Percentiles rank a stretch among this genome's conserved stretches.
These are phyloP conservation scores for Phragmites australis DNA, from an alignment of 176 grass and related monocot genomes.

Conservation along the genomic window DNA sequence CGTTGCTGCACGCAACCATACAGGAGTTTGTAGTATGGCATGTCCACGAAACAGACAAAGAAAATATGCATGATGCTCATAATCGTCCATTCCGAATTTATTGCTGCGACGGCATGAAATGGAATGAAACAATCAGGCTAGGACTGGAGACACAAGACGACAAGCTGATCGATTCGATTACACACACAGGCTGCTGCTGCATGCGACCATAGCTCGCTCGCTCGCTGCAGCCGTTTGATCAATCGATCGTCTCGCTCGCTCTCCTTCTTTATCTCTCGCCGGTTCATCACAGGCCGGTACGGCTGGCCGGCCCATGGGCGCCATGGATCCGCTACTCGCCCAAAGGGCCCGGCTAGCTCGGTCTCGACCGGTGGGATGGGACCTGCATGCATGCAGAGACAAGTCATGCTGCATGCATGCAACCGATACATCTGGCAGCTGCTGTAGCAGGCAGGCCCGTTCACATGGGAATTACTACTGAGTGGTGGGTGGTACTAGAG, in stretches of 20 bases:
- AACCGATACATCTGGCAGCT: not conserved
- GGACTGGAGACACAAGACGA: not conserved
- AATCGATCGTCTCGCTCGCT: not conserved
- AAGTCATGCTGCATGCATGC: constrained; percentile 24
- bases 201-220: no score
- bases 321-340: constrained; percentile 34
- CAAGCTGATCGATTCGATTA: constrained; percentile 11
- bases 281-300: constrained; percentile 14
- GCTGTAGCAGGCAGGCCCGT: not conserved
- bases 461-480: not conserved
- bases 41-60: not conserved
- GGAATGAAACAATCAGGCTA: constrained; percentile 2
- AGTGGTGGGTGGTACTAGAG: not conserved
- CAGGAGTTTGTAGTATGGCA: no score
- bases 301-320: not conserved
- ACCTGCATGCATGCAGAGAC: not conserved
- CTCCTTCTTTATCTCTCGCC: not conserved
- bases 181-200: not conserved
- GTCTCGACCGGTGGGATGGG: not conserved
- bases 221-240: not conserved
- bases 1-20: not conserved
- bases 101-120: not conserved
- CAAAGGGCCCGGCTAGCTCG: not conserved
- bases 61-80: not conserved
- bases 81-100: constrained; percentile 26